phyloP scores from a whole-genome alignment of 305 asterid genomes.

The Fraxinus greggii region DNA sequence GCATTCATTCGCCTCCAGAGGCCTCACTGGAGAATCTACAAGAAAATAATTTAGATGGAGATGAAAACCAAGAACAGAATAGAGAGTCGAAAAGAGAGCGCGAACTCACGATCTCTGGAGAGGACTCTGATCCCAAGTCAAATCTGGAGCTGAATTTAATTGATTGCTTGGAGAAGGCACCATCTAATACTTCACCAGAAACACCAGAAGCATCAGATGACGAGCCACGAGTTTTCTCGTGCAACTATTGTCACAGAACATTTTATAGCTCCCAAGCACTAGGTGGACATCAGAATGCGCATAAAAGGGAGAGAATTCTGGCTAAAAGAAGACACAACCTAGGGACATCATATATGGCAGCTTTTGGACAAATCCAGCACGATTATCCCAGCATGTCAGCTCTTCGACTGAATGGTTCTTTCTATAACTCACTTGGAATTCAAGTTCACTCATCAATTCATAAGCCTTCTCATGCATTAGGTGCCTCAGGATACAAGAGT shows the following conservation, averaged over 20 bases:
- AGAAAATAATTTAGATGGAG: neutral
- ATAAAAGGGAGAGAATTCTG: conserved; percentile 2
- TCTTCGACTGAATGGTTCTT: neutral
- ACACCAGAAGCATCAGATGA: neutral
- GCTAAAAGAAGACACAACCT: neutral
- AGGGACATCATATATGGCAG: neutral
- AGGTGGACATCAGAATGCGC: conserved; percentile 5
- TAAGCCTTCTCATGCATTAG: neutral
- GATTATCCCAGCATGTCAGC: neutral
- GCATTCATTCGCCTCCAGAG: neutral
- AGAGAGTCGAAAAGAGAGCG: neutral
- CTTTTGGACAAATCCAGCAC: neutral
- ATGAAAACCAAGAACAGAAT: neutral
- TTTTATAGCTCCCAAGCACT: conserved; percentile 2
- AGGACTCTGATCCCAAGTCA: neutral
- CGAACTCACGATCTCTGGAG: neutral
- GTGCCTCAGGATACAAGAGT: neutral
- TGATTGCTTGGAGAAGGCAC: neutral
- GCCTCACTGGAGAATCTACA: neutral
- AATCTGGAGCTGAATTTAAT: neutral
- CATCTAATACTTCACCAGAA: neutral
- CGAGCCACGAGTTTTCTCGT: neutral
- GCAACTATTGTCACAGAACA: neutral
- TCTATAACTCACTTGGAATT: neutral
- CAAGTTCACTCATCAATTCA: neutral